Conservation (phyloP, 1,284 basidiomycete genomes). For the Ceratorhiza oryzae-sativae region DNA sequence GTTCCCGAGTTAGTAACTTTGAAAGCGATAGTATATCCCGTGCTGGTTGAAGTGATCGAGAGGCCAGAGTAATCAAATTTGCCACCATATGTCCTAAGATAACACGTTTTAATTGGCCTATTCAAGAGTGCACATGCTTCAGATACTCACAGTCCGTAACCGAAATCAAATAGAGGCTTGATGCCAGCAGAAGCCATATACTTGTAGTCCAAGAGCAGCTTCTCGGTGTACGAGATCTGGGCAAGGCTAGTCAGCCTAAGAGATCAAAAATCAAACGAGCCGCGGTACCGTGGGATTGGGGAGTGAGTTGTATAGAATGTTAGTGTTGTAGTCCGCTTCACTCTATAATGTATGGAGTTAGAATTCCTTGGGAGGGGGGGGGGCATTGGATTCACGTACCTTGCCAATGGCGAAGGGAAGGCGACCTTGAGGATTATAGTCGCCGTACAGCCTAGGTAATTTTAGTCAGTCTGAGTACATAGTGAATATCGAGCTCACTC, state of each 20-base stretch:
- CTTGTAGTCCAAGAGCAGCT: conserved; percentile 37
- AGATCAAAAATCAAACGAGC: neutral
- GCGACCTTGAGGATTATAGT: conserved; percentile 35
- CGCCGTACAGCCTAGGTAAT: conserved; percentile 10
- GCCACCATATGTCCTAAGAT: conserved; percentile 32
- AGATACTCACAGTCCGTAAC: conserved; percentile 33
- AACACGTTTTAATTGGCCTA: neutral
- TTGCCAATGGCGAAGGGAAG: conserved; percentile 38
- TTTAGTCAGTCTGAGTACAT: neutral
- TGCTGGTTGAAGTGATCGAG: conserved; percentile 17
- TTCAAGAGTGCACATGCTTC: neutral
- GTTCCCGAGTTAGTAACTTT: conserved; percentile 43
- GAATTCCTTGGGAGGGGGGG: neutral
- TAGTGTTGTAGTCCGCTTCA: conserved; percentile 37
- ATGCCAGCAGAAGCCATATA: conserved; percentile 38
- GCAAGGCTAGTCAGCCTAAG: neutral
- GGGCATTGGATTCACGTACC: neutral
- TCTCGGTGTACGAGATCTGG: conserved; percentile 34
- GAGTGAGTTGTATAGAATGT: conserved; percentile 37
- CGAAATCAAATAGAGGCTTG: conserved; percentile 36
- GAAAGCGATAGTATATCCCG: conserved; percentile 43
- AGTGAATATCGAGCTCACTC: neutral
- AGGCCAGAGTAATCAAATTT: conserved; percentile 35
- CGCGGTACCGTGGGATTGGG: conserved; percentile 24
- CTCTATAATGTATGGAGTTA: neutral